phyloP scores from a whole-genome alignment of 1,284 basidiomycete species.

The Acaromyces ingoldii region DNA sequence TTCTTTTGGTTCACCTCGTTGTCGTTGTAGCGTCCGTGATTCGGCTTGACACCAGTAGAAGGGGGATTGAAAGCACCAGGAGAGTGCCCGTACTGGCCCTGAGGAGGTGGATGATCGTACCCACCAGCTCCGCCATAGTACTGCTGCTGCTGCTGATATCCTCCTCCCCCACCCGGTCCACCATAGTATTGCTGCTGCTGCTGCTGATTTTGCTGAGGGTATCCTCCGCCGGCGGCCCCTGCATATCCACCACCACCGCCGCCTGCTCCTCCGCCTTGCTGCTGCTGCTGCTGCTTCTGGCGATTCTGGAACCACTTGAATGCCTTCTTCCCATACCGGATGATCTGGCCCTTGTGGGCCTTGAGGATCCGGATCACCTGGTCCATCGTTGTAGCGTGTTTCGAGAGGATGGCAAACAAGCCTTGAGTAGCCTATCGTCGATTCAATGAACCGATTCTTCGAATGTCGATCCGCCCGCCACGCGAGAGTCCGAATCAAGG shows the following conservation, averaged over 20 bases:
- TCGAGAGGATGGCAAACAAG: too few relatives aligned
- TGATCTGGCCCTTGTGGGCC: slow-evolving; percentile 37
- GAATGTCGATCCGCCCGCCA: too few relatives aligned
- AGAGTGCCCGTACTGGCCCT: slow-evolving; percentile 29
- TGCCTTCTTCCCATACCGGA: slow-evolving; percentile 30
- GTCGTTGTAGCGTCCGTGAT: slow-evolving; percentile 19
- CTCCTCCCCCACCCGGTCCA: slow-evolving; percentile 1
- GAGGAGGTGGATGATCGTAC: slow-evolving; percentile 20
- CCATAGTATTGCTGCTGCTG: slow-evolving; percentile 11
- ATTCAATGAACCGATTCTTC: too few relatives aligned
- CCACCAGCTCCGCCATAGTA: neutral
- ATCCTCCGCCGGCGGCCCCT: slow-evolving; percentile 7
- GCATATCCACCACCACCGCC: slow-evolving; percentile 11
- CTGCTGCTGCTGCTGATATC: slow-evolving; percentile 11
- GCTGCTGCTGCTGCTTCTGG: slow-evolving; percentile 6
- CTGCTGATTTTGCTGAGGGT: slow-evolving; percentile 10
- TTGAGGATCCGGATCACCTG: slow-evolving; percentile 41
- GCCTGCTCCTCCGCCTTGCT: slow-evolving; percentile 5
- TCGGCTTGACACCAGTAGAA: slow-evolving; percentile 15
- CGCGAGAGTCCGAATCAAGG: too few relatives aligned
- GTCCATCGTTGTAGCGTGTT: slow-evolving; percentile 23
- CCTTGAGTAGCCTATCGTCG: too few relatives aligned
- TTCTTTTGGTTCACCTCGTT: slow-evolving; percentile 43
- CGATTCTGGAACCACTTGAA: slow-evolving; percentile 36
- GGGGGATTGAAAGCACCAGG: slow-evolving; percentile 3